Evolutionary conservation across 225 moss, liverwort and hornwort species (phyloP).

Genomic region (Physcomitrium patens): DNA sequence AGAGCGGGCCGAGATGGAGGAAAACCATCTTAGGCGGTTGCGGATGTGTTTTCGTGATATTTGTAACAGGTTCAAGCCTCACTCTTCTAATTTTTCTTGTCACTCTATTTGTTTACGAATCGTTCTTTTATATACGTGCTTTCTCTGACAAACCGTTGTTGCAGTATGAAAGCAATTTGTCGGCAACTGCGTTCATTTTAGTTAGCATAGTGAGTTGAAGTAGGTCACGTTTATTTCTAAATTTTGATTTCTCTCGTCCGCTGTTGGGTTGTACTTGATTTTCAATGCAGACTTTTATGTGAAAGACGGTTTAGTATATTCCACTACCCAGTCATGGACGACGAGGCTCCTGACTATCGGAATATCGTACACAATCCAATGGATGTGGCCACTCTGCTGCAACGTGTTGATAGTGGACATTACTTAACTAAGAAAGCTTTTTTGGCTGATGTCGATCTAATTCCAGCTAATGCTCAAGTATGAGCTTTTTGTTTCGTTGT

Average conservation of each 20-base stretch:
- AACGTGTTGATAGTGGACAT: constrained; percentile 71
- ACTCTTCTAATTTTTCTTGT: not conserved
- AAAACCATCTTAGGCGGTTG: constrained; percentile 70
- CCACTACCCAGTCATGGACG: constrained; percentile 78
- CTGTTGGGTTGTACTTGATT: constrained; percentile 4
- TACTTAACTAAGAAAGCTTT: constrained; percentile 49
- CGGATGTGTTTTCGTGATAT: constrained; percentile 86
- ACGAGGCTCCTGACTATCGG: constrained; percentile 81
- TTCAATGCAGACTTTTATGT: constrained; percentile 57
- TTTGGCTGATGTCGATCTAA: constrained; percentile 50
- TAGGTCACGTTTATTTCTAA: not conserved
- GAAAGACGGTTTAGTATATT: constrained; percentile 84
- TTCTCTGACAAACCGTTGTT: too few species aligned
- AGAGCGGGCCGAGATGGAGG: constrained; percentile 74
- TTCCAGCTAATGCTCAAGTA: constrained; percentile 80
- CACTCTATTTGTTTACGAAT: not conserved
- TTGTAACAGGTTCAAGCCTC: constrained; percentile 63
- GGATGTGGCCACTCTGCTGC: constrained; percentile 84
- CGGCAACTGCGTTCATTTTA: too few species aligned
- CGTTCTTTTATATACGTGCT: too few species aligned
- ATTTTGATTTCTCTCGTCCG: not conserved
- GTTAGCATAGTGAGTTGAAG: not conserved
- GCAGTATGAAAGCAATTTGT: too few species aligned
- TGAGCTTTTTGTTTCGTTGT: not conserved
- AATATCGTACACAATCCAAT: constrained; percentile 78